A percentile compares a stretch with the other conserved stretches of the same genome.
Evolutionary conservation across 2,329 filamentous ascomycete genomes (phyloP).

Genomic region (Trichophaea hybrida): DNA sequence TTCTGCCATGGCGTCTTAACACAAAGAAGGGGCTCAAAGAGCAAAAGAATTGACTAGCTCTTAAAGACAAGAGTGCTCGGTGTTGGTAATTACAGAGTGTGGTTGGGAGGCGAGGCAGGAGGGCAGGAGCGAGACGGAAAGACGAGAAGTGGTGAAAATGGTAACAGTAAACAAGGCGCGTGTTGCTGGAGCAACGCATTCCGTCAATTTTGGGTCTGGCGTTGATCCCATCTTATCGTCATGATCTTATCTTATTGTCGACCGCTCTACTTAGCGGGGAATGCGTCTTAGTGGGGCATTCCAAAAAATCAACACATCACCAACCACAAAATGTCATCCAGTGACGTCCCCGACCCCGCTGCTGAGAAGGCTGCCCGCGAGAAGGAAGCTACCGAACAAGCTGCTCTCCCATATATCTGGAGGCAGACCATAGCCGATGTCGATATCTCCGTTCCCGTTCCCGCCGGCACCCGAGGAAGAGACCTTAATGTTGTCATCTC

Average conservation of each 20-base stretch:
- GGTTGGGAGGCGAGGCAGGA: not conserved
- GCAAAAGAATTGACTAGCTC: not conserved
- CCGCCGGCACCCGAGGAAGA: constrained; percentile 66
- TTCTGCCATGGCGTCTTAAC: not conserved
- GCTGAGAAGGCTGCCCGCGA: constrained; percentile 46
- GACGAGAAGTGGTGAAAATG: not conserved
- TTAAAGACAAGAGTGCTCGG: not conserved
- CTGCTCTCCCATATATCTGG: constrained; percentile 91
- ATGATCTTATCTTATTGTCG: too few species aligned
- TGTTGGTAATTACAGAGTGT: not conserved
- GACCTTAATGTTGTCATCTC: constrained; percentile 75
- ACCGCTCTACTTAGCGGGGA: too few species aligned
- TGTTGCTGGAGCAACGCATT: not conserved
- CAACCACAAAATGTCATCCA: constrained; percentile 11
- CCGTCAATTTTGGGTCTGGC: too few species aligned
- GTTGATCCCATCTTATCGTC: too few species aligned
- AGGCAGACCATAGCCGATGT: constrained; percentile 81
- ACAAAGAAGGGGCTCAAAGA: not conserved
- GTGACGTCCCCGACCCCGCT: constrained; percentile 35
- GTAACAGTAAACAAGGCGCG: not conserved
- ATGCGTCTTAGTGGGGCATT: too few species aligned
- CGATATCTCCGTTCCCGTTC: constrained; percentile 62
- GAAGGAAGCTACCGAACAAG: constrained; percentile 76
- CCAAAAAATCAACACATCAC: not conserved
- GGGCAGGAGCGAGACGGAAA: not conserved